Evolutionary conservation across 805 yeast species (phyloP).

Genomic region (Wickerhamiella parazyma): DNA sequence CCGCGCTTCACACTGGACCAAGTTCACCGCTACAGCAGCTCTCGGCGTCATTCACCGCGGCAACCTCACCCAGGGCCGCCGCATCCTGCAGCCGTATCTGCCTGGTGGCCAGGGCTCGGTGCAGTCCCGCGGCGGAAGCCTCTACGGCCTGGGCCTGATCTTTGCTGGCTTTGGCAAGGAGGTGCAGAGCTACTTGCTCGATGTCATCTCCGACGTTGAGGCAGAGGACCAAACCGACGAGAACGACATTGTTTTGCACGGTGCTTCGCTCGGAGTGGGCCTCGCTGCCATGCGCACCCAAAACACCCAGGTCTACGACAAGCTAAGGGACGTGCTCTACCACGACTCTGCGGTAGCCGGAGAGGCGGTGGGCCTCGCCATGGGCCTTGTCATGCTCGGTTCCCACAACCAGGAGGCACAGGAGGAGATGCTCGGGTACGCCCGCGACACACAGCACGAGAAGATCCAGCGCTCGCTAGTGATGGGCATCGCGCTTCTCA

Average conservation of each 20-base stretch:
- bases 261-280: constrained; percentile 91
- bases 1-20: constrained; percentile 97
- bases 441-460: constrained; percentile 92
- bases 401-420: constrained; percentile 58
- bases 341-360: constrained; percentile 90
- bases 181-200: constrained; percentile 56
- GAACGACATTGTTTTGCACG: constrained; percentile 80
- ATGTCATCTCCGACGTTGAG: constrained; percentile 43
- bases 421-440: constrained; percentile 76
- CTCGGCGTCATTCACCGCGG: constrained; percentile 95
- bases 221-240: constrained; percentile 25
- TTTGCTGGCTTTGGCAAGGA: constrained; percentile 95
- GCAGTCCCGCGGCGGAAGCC: constrained; percentile 90
- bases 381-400: constrained; percentile 94
- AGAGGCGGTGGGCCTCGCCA: constrained; percentile 89
- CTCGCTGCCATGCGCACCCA: constrained; percentile 93
- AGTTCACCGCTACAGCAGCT: constrained; percentile 95
- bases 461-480: constrained; percentile 89
- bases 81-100: constrained; percentile 76
- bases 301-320: constrained; percentile 60
- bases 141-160: constrained; percentile 83
- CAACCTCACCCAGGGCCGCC: constrained; percentile 78
- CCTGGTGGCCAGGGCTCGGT: constrained; percentile 70
- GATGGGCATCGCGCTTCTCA: constrained; percentile 73
- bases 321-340: constrained; percentile 67